Conservation (phyloP, 2,329 filamentous ascomycete genomes). For the Dichotomopilus funicola region DNA sequence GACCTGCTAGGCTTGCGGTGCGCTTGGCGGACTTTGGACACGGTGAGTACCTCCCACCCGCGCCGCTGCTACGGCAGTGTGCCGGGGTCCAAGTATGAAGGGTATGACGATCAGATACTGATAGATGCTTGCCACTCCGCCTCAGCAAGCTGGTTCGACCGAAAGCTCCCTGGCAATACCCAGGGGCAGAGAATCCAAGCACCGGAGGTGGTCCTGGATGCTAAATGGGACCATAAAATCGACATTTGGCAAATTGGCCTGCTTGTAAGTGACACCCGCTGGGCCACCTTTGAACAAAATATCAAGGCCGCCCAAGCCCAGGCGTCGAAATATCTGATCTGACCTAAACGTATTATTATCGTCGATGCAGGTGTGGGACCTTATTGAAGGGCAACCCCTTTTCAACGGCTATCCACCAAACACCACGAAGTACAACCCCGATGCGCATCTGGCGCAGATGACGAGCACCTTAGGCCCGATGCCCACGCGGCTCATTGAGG, state of each 20-base stretch:
- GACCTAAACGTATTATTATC: background rate
- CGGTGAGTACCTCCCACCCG: background rate
- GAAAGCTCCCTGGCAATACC: slow-evolving; percentile 10
- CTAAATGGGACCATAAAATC: slow-evolving; percentile 13
- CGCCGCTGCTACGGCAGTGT: no score
- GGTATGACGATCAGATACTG: no score
- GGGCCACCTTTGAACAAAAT: background rate
- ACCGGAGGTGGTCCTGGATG: slow-evolving; percentile 13
- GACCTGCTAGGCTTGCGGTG: slow-evolving; percentile 2
- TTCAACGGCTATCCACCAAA: slow-evolving; percentile 10
- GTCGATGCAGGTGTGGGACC: slow-evolving; percentile 7
- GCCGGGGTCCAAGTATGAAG: no score
- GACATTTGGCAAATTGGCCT: slow-evolving; percentile 14
- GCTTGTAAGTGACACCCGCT: background rate
- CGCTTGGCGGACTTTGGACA: slow-evolving; percentile 13
- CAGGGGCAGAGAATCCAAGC: slow-evolving; percentile 12
- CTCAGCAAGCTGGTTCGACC: slow-evolving; percentile 8
- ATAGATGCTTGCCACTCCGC: no score
- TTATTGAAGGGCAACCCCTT: slow-evolving; percentile 10
- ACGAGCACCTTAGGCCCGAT: slow-evolving; percentile 5
- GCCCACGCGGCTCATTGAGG: slow-evolving; percentile 4
- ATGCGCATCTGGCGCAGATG: slow-evolving; percentile 14
- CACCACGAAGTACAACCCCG: slow-evolving; percentile 3
- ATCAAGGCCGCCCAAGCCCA: background rate
- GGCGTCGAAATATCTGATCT: no score